Evolutionary conservation across 495 filamentous ascomycete species (phyloP), one percentile per base, ranked within the genome.

Genomic region (Aspergillus olivimuriae): DNA sequence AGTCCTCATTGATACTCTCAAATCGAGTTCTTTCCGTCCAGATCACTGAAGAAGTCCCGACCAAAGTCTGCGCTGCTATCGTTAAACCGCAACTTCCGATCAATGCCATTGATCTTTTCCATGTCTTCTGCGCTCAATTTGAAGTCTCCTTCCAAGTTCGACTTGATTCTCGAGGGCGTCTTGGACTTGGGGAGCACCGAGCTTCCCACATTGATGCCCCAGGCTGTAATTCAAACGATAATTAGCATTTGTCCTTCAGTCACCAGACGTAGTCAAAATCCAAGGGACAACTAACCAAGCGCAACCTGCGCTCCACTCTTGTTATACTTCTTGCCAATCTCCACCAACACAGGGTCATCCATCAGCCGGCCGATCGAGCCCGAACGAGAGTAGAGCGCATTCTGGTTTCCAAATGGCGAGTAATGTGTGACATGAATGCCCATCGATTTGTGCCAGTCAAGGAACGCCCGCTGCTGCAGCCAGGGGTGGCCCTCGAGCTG

Each of bases 341-440:
- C 68, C 23, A 69, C 65, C 20, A 84, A 62, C 4, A 75, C 61
- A 0, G 79, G 75, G 46, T 84, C 76, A 11, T 85, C 73, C 41
- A 81, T 78, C 0, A 60, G 40, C 19, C 53, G 53, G 35, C 47
- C 47, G 45, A 51, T 50, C 48, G 44, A 52, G 2, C 36, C 6
- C 76, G 52, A 50, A 74, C 79, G 4, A 57, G 69, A 56, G 52
- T 86, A 87, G 36, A 75, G 67, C 22, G 74, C 67, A 50, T 86
- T 86, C 59, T 77, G 75, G 49, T 87, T 86, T 24, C 78, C 84
- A 17, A 86, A 76, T 0, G 81, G 78, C 4, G 73, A 78, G 51
- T 83, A 84, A 20, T 77, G 76, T 16, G 73, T 72, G 20, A 84
- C 65, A 46, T 78, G 76, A 35, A 86, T 80, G 4, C 71, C 73